These are phyloP conservation scores for Paecilomyces sp. DNA, from an alignment of 2,329 filamentous ascomycete genomes.

Conservation along the genomic window DNA sequence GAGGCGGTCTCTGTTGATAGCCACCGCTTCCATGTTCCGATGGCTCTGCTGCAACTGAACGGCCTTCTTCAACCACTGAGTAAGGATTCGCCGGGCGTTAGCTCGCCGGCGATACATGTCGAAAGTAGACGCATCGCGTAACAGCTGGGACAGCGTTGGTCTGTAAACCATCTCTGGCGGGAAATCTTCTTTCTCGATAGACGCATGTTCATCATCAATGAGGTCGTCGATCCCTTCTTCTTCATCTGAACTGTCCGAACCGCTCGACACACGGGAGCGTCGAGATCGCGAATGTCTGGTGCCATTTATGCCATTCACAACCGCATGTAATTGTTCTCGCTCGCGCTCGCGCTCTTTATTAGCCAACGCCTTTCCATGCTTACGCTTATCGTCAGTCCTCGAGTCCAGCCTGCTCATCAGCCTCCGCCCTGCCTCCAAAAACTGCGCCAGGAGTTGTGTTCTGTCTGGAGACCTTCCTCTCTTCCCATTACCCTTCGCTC, in stretches of 20 bases:
- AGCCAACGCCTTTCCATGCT: constrained; percentile 9
- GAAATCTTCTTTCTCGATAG: constrained; percentile 19
- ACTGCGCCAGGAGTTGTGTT: constrained; percentile 31
- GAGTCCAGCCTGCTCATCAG: constrained; percentile 26
- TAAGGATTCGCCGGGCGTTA: constrained; percentile 32
- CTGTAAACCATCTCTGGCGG: constrained; percentile 37
- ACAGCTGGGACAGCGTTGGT: constrained; percentile 44
- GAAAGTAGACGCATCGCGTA: constrained; percentile 45
- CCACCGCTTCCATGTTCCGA: constrained; percentile 34
- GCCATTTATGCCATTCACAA: constrained; percentile 21
- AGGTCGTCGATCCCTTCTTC: constrained; percentile 14
- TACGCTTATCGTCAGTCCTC: constrained; percentile 12
- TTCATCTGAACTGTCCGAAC: constrained; percentile 14
- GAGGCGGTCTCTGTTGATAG: constrained; percentile 43
- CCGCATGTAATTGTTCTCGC: constrained; percentile 20
- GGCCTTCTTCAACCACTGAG: constrained; percentile 42
- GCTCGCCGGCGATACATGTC: constrained; percentile 35
- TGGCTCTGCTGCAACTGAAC: constrained; percentile 29
- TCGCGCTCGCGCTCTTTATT: constrained; percentile 15
- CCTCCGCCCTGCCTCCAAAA: constrained; percentile 30
- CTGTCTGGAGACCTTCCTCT: constrained; percentile 20
- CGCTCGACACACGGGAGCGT: constrained; percentile 6
- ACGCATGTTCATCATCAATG: constrained; percentile 13
- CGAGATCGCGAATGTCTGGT: constrained; percentile 10
- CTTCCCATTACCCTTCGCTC: constrained; percentile 4